Evolutionary conservation across 2,329 filamentous ascomycete genomes (phyloP).

Genomic region (Alternaria triticimaculans): DNA sequence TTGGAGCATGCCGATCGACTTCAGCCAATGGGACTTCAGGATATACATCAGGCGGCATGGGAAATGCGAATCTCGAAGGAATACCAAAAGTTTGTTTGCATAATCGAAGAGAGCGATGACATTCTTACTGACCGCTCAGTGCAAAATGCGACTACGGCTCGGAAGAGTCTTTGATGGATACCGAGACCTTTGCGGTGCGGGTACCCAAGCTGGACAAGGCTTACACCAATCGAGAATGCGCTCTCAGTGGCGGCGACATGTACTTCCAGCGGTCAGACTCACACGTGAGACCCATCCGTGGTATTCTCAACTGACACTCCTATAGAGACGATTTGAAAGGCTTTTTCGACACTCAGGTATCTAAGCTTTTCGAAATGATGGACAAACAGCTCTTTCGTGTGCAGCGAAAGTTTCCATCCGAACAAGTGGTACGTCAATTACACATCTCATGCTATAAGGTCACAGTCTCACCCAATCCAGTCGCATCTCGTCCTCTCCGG

Average conservation of each 20-base stretch:
- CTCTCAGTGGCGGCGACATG: constrained; percentile 29
- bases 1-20: constrained; percentile 28
- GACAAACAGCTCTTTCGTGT: constrained; percentile 40
- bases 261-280: constrained; percentile 9
- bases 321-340: constrained; percentile 25
- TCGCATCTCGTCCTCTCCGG: constrained; percentile 51
- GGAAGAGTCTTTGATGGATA: constrained; percentile 34
- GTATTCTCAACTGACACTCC: constrained; percentile 14
- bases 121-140: neutral
- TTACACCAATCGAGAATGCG: constrained; percentile 20
- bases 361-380: constrained; percentile 39
- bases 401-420: constrained; percentile 29
- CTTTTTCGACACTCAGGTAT: constrained; percentile 27
- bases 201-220: constrained; percentile 35
- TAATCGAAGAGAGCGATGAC: neutral
- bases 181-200: constrained; percentile 36
- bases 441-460: neutral
- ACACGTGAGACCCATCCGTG: neutral
- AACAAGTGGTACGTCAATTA: constrained; percentile 32
- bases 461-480: neutral
- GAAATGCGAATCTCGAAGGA: constrained; percentile 46
- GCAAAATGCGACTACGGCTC: constrained; percentile 44
- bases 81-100: constrained; percentile 34
- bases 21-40: constrained; percentile 24
- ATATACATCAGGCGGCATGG: constrained; percentile 43